phyloP scores from a whole-genome alignment of 768 basidiomycete genomes.

The Boletus coccyginus region DNA sequence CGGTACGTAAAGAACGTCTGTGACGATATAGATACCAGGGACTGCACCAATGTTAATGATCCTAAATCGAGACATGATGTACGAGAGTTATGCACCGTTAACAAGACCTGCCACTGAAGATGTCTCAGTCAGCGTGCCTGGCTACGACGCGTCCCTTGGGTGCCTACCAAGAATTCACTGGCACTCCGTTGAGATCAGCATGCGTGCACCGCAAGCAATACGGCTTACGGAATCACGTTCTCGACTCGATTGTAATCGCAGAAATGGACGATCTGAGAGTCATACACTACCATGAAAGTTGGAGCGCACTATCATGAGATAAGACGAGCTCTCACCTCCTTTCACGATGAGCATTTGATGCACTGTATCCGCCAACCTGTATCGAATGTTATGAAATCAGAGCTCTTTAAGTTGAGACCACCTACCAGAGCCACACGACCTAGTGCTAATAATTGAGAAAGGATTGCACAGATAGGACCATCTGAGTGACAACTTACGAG shows the following conservation, averaged over 20 bases:
- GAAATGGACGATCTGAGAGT: background rate
- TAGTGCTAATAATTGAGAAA: background rate
- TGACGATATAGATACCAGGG: constrained; percentile 3
- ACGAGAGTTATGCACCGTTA: background rate
- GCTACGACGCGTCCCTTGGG: background rate
- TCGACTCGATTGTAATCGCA: background rate
- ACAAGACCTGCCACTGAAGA: constrained; percentile 3
- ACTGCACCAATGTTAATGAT: background rate
- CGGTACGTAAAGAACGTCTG: constrained; percentile 9
- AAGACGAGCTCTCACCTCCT: background rate
- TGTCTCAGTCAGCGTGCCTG: background rate
- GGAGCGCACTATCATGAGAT: background rate
- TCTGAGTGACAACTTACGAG: background rate
- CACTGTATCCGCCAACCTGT: background rate
- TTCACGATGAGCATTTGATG: background rate
- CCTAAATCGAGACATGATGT: background rate
- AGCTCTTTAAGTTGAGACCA: background rate
- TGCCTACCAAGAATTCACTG: constrained; percentile 8
- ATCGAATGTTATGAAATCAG: background rate
- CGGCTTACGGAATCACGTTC: background rate
- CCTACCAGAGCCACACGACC: constrained; percentile 2
- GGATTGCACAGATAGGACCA: background rate
- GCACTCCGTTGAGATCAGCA: background rate
- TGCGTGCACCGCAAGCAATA: background rate
- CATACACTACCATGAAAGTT: background rate